Conservation (phyloP, 1,284 basidiomycete genomes). For the Trichosporon ovoides region DNA sequence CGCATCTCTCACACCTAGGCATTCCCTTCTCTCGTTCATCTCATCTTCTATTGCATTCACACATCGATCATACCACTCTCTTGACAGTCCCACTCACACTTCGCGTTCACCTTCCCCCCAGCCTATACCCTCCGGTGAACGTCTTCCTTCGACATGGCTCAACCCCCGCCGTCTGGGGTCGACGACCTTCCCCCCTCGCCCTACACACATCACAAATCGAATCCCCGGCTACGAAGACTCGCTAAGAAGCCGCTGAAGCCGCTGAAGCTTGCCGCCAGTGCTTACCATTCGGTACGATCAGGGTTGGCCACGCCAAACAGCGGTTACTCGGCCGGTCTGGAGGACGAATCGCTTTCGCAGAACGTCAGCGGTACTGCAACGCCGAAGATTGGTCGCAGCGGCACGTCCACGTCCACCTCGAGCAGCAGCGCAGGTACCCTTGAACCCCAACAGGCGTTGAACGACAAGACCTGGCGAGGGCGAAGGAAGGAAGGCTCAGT, state of each 20-base stretch:
- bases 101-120: too few relatives aligned
- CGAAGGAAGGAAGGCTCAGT: constrained; percentile 14
- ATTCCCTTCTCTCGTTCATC: too few relatives aligned
- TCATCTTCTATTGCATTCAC: too few relatives aligned
- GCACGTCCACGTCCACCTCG: constrained; percentile 3
- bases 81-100: too few relatives aligned
- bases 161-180: not conserved
- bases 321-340: not conserved
- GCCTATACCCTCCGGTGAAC: too few relatives aligned
- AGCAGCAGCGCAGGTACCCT: not conserved
- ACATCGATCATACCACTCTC: too few relatives aligned
- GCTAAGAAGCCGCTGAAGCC: constrained; percentile 43
- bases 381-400: constrained; percentile 8
- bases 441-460: not conserved
- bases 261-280: constrained; percentile 43
- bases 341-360: not conserved
- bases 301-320: constrained; percentile 5
- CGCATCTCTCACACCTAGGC: too few relatives aligned
- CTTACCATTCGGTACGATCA: constrained; percentile 22
- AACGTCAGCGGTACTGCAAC: constrained; percentile 2
- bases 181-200: not conserved
- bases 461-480: constrained; percentile 6
- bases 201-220: not conserved
- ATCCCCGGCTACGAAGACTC: constrained; percentile 25
- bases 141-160: constrained; percentile 1